Evolutionary conservation across 768 basidiomycete species (phyloP), one percentile per base, ranked within the genome.

Genomic region (Termitomyces sp.): DNA sequence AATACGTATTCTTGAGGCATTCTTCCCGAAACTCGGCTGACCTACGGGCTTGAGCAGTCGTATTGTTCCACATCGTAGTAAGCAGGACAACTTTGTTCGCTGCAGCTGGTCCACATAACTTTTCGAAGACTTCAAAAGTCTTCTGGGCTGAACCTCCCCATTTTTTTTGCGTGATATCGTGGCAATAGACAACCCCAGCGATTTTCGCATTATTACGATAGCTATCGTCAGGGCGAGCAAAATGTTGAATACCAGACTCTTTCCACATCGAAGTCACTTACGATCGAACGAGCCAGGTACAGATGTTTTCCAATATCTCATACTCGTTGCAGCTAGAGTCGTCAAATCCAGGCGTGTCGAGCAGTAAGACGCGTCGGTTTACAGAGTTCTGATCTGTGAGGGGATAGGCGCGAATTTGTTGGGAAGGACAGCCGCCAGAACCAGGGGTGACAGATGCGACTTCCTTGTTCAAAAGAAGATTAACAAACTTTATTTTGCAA

Each of bases 11-110:
- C 32, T 31, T 42, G 18, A 56, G 55, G 22, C 47, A 36, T 46
- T 18, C 10, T 42, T 74, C 71, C 10, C 67, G 61, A 31, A 59
- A 59, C 1, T 36, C 50, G 5, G 52, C 37, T 10, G 34, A 57
- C 18, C 43, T 10, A 2, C 6, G 18, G 18, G 37, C 62, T 8
- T 59, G 12, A 0, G 6, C 12, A 5, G 2, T 27, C 31, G 68
- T 66, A 22, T 53, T 66, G 18, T 64, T 66, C 76, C 74, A 76
- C 69, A 73, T 74, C 2, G 71, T 76, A 2, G 75, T 77, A n/a
- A 70, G 64, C 14, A 77, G 58, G 18, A 68, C 60, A 5, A 71
- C 64, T 24, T 72, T 72, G 36, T 18, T 59, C 26, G 71, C 53
- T 12, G 69, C 63, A 3, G 58, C 22, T 12, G 64, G 36, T 5